phyloP scores from a whole-genome alignment of 2,329 filamentous ascomycete genomes.

The Aspergillus unguis region DNA sequence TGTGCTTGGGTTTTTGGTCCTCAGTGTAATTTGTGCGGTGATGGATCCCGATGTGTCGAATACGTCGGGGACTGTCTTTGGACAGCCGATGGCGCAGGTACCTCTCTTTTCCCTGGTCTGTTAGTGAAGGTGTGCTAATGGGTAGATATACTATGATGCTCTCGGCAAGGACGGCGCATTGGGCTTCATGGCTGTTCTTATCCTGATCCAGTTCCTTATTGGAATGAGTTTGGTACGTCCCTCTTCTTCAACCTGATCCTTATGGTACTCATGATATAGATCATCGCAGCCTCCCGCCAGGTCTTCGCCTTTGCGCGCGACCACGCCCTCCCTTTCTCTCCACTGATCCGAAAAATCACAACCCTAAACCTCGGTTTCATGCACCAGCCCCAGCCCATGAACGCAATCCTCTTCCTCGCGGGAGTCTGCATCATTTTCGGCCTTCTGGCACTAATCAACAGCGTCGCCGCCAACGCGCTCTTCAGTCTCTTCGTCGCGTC shows the following conservation, averaged over 20 bases:
- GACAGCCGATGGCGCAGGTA: slow-evolving; percentile 57
- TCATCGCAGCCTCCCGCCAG: slow-evolving; percentile 59
- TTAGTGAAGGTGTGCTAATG: background rate
- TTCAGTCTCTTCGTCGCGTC: slow-evolving; percentile 56
- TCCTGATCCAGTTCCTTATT: slow-evolving; percentile 62
- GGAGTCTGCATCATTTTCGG: slow-evolving; percentile 53
- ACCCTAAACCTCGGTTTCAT: slow-evolving; percentile 40
- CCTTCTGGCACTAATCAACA: slow-evolving; percentile 56
- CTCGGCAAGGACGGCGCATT: slow-evolving; percentile 58
- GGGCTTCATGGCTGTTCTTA: slow-evolving; percentile 57
- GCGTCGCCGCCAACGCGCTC: slow-evolving; percentile 56
- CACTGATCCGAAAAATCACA: slow-evolving; percentile 56
- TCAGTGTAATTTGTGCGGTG: slow-evolving; percentile 57
- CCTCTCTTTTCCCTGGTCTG: background rate
- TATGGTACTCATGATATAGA: slow-evolving; percentile 20
- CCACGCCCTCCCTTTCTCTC: slow-evolving; percentile 59
- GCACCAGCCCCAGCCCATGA: slow-evolving; percentile 53
- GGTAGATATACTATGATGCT: slow-evolving; percentile 54
- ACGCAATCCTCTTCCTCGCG: slow-evolving; percentile 55
- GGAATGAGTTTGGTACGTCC: slow-evolving; percentile 50
- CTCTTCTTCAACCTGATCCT: background rate
- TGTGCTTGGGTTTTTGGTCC: slow-evolving; percentile 57
- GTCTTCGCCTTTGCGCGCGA: slow-evolving; percentile 63
- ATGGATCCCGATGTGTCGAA: slow-evolving; percentile 53
- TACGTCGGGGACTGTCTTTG: slow-evolving; percentile 50